Evolutionary conservation across 257 asterid genomes (phyloP).

Genomic region (Solanum sejunctum): DNA sequence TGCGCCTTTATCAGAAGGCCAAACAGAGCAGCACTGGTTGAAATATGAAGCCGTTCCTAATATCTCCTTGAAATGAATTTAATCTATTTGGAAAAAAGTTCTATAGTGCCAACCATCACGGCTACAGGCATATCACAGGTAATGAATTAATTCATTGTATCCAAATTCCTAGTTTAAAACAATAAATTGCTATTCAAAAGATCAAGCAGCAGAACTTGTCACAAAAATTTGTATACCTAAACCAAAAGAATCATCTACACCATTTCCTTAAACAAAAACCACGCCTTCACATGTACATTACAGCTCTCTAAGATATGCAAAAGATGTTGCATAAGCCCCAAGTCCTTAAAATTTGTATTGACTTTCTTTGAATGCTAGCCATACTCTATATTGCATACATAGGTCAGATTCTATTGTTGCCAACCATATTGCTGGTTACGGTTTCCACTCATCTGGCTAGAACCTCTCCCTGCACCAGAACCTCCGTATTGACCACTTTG

Average conservation of each 20-base stretch:
- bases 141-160: background rate
- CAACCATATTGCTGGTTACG: slow-evolving; percentile 85
- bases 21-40: background rate
- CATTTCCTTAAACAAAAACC: background rate
- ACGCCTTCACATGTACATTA: background rate
- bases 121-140: background rate
- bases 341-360: background rate
- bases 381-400: background rate
- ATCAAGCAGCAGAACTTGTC: background rate
- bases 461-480: slow-evolving; percentile 55
- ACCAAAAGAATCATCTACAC: background rate
- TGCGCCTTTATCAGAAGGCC: too few species aligned
- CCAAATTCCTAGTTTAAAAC: background rate
- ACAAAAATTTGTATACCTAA: background rate
- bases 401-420: slow-evolving; percentile 45
- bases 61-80: background rate
- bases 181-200: background rate
- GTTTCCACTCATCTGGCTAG: slow-evolving; percentile 40
- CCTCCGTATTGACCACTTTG: slow-evolving; percentile 65
- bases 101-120: background rate
- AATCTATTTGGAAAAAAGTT: background rate
- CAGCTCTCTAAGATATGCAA: background rate
- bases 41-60: background rate
- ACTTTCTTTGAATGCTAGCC: background rate
- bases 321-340: background rate